Percentiles rank a stretch among this genome's conserved stretches.
phyloP scores from a whole-genome alignment of 164 flowering plant genomes.

The Houttuynia cordata region DNA sequence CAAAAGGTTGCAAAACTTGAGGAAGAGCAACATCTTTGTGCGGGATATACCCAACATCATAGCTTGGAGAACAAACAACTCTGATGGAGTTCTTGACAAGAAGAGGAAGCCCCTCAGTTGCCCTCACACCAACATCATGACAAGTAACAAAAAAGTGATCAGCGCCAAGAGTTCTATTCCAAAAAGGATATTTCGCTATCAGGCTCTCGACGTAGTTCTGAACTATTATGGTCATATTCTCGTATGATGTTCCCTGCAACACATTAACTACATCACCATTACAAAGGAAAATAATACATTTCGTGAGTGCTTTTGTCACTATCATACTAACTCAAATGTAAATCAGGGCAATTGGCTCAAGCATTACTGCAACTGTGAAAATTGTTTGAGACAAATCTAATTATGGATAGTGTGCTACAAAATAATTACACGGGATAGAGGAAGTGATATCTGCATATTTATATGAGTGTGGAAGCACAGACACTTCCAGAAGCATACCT shows the following conservation, averaged over 20 bases:
- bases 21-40: conserved; percentile 99
- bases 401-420: too few relatives aligned
- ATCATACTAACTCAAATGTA: not conserved
- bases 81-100: conserved; percentile 88
- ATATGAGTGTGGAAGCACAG: too few relatives aligned
- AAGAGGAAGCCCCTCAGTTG: conserved; percentile 72
- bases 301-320: too few relatives aligned
- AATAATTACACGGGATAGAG: too few relatives aligned
- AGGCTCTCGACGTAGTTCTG: conserved; percentile 62
- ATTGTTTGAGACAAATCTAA: too few relatives aligned
- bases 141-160: conserved; percentile 98
- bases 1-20: conserved; percentile 93
- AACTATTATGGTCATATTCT: conserved; percentile 90
- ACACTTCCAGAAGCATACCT: too few relatives aligned
- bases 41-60: conserved; percentile 91
- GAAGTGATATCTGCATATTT: too few relatives aligned
- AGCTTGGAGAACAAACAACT: conserved; percentile 93
- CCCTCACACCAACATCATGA: conserved; percentile 99
- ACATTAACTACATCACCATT: not conserved
- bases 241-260: conserved; percentile 82
- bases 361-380: too few relatives aligned
- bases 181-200: conserved; percentile 80
- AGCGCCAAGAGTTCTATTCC: conserved; percentile 97
- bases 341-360: not conserved
- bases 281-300: conserved; percentile 1